phyloP scores from a whole-genome alignment of 495 filamentous ascomycete species.

The Aspergillus sclerotioniger region DNA sequence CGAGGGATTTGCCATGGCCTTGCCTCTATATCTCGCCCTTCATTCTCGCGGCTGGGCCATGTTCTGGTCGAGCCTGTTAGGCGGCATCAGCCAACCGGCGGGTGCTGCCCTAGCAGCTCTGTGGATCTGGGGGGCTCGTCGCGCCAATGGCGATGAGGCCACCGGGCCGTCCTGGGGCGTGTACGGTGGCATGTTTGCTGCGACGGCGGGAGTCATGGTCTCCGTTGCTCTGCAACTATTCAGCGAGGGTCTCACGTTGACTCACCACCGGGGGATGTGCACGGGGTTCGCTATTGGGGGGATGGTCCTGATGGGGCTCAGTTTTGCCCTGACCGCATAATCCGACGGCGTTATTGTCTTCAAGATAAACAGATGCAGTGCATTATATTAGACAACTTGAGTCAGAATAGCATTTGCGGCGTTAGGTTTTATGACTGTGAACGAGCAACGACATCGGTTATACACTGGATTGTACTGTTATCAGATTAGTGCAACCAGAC shows the following conservation, averaged over 20 bases:
- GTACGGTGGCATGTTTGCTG: conserved; percentile 87
- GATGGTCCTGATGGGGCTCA: conserved; percentile 85
- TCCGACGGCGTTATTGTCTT: conserved; percentile 3
- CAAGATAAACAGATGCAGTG: neutral
- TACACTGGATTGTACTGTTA: too few relatives aligned
- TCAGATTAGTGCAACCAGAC: too few relatives aligned
- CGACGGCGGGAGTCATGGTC: conserved; percentile 91
- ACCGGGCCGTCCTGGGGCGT: conserved; percentile 62
- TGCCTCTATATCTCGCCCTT: conserved; percentile 88
- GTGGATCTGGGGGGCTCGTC: conserved; percentile 68
- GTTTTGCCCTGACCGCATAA: conserved; percentile 75
- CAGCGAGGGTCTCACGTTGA: conserved; percentile 75
- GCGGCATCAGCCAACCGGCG: conserved; percentile 81
- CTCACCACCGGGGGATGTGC: conserved; percentile 75
- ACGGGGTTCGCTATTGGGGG: conserved; percentile 84
- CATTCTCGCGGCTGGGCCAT: conserved; percentile 74
- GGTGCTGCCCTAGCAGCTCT: conserved; percentile 81
- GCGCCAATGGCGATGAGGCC: conserved; percentile 42
- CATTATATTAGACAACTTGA: too few relatives aligned
- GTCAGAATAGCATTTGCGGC: too few relatives aligned
- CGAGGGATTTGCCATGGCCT: conserved; percentile 90
- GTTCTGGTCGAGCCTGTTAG: conserved; percentile 76
- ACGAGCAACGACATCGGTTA: too few relatives aligned
- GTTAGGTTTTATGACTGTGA: too few relatives aligned
- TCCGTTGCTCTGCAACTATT: conserved; percentile 89